Conservation (phyloP, 2,329 filamentous ascomycete genomes). For the Aspergillus ustus region DNA sequence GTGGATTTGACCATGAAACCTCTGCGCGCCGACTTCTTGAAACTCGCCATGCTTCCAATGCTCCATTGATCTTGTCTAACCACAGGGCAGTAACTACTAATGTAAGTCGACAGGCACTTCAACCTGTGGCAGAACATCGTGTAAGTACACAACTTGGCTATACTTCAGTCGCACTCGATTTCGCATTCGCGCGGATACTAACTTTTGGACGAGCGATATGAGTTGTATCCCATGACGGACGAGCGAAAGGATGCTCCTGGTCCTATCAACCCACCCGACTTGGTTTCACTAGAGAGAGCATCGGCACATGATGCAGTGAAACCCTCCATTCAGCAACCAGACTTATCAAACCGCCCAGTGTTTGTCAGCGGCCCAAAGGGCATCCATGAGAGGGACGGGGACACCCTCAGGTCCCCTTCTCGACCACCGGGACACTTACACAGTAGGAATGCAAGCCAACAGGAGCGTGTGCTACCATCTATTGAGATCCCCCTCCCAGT, state of each 20-base stretch:
- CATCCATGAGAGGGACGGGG: slow-evolving; percentile 21
- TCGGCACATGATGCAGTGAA: slow-evolving; percentile 25
- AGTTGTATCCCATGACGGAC: slow-evolving; percentile 24
- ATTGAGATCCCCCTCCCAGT: slow-evolving; percentile 37
- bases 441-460: slow-evolving; percentile 27
- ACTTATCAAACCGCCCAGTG: slow-evolving; percentile 33
- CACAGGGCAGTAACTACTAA: slow-evolving; percentile 21
- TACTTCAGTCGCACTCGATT: background rate
- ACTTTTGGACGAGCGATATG: slow-evolving; percentile 31
- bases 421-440: slow-evolving; percentile 23
- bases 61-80: slow-evolving; percentile 22
- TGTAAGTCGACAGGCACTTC: slow-evolving; percentile 15
- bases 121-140: slow-evolving; percentile 19
- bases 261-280: slow-evolving; percentile 29
- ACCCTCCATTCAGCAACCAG: slow-evolving; percentile 20
- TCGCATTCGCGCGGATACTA: slow-evolving; percentile 18
- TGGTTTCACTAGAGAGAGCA: slow-evolving; percentile 28
- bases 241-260: slow-evolving; percentile 27
- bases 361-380: slow-evolving; percentile 39
- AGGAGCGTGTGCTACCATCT: slow-evolving; percentile 41
- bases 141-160: slow-evolving; percentile 24
- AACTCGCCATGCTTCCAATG: slow-evolving; percentile 18
- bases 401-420: slow-evolving; percentile 24
- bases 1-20: slow-evolving; percentile 18
- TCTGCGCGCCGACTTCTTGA: slow-evolving; percentile 18